Conservation (phyloP, 2,329 filamentous ascomycete genomes). For the Aspergillus cejpii region DNA sequence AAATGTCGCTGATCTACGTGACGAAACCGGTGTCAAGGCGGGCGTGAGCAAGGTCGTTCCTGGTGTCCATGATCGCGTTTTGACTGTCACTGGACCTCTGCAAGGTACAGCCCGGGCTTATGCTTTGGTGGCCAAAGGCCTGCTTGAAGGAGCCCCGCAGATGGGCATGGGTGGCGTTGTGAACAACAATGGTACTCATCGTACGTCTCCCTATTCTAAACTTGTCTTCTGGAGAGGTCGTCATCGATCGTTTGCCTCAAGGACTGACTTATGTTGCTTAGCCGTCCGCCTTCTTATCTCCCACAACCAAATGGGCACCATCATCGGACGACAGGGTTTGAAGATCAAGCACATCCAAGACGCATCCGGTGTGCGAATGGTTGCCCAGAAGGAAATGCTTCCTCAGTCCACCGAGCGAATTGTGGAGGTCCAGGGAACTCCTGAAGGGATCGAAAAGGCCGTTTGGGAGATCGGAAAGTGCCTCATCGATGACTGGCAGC, state of each 20-base stretch:
- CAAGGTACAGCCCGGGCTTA: conserved; percentile 88
- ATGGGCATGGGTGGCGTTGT: conserved; percentile 94
- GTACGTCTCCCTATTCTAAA: conserved; percentile 57
- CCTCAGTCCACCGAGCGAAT: conserved; percentile 97
- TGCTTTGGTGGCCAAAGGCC: conserved; percentile 79
- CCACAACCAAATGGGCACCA: conserved; percentile 99
- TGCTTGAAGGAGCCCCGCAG: conserved; percentile 87
- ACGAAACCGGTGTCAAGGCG: conserved; percentile 96
- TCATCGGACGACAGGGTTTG: conserved; percentile 90
- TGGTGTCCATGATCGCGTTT: conserved; percentile 91
- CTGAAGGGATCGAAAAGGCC: conserved; percentile 90
- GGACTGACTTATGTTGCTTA: conserved; percentile 39
- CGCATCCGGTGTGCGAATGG: conserved; percentile 93
- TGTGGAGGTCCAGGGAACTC: conserved; percentile 91
- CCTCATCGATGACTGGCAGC: conserved; percentile 94
- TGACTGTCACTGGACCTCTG: conserved; percentile 88
- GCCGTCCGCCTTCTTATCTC: conserved; percentile 97
- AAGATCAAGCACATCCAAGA: conserved; percentile 99
- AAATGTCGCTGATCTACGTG: conserved; percentile 93
- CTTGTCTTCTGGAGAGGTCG: too few species aligned
- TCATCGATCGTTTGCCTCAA: too few species aligned
- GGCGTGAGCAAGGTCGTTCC: conserved; percentile 98
- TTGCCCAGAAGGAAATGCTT: conserved; percentile 99
- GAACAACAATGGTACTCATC: conserved; percentile 82
- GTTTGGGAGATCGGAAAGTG: conserved; percentile 99